Base-by-base conservation (phyloP, 139 green algal genomes). In the Spirogloea muscicola region DNA sequence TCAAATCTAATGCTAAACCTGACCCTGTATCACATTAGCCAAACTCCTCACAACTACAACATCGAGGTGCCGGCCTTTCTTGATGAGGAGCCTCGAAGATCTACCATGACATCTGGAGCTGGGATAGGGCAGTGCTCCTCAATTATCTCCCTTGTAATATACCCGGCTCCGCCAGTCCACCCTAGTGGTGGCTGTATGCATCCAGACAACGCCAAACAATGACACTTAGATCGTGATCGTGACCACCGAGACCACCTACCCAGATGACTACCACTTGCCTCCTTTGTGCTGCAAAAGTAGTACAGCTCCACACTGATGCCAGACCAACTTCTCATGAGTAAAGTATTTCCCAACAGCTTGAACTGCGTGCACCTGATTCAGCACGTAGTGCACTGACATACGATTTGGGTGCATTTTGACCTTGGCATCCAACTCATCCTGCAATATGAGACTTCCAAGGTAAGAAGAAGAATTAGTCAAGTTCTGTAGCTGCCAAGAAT, bases 91-190 rank as follows among this genome's bases (percentile, higher is more conserved):
- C n/a, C n/a, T n/a, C n/a, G n/a, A n/a, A n/a, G n/a, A n/a, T n/a
- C n/a, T n/a, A 73, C 72, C 61, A 58, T 72, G 41, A 80, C 43
- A 40, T 68, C 59, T 1, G 37, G 9, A 16, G 57, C 59, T 18
- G 60, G 74, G 6, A 72, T 18, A 10, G 73, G 73, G 16, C 66
- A 29, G 44, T 73, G 61, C 60, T 33, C 9, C 27, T 57, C 58
- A 49, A 97, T 91, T 72, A 95, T 90, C 5, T 90, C 86, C 2
- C 78, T 60, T 2, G 84, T 90, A 43, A 97, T 89, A 75, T 91
- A 95, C 52, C 92, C 92, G 2, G 61, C 40, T 42, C 90, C 88
- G 21, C 82, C 80, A 0, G 55, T 86, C 91, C 90, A 96, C n/a
- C 80, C 58, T 74, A 36, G 55, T 6, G 73, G 52, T 16, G 88